Evolutionary conservation across 805 yeast genomes (phyloP).

Genomic region (Hanseniaspora mollemarum): DNA sequence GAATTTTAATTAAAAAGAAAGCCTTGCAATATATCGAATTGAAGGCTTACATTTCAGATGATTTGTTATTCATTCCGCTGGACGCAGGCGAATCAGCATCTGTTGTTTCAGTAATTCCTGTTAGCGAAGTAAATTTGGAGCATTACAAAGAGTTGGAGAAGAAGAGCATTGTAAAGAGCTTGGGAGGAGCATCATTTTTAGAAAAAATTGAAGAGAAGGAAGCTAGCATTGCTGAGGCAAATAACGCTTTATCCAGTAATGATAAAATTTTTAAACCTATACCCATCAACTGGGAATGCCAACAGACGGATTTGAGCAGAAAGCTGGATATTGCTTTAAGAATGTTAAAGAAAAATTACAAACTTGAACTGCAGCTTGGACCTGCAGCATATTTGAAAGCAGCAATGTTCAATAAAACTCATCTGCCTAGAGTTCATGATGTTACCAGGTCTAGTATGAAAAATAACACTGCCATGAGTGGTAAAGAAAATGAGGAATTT

Average conservation of each 20-base stretch:
- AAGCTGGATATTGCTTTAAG: not conserved
- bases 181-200: constrained; percentile 1
- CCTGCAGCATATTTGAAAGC: constrained; percentile 1
- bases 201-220: not conserved
- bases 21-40: not conserved
- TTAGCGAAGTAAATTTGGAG: not conserved
- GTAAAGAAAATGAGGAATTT: not conserved
- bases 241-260: not conserved
- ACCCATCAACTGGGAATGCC: constrained; percentile 10
- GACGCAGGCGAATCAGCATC: not conserved
- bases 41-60: not conserved
- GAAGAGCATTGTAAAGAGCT: not conserved
- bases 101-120: not conserved
- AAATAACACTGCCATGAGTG: not conserved
- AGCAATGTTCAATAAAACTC: not conserved
- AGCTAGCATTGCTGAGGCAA: not conserved
- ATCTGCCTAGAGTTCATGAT: not conserved
- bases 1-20: not conserved
- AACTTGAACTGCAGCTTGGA: constrained; percentile 1
- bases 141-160: not conserved
- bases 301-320: not conserved
- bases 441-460: constrained; percentile 1
- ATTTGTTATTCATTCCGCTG: not conserved
- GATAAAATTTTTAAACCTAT: not conserved
- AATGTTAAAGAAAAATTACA: not conserved